Conservation (phyloP, 345 rosid species). For the Sisymbrium altissimum region DNA sequence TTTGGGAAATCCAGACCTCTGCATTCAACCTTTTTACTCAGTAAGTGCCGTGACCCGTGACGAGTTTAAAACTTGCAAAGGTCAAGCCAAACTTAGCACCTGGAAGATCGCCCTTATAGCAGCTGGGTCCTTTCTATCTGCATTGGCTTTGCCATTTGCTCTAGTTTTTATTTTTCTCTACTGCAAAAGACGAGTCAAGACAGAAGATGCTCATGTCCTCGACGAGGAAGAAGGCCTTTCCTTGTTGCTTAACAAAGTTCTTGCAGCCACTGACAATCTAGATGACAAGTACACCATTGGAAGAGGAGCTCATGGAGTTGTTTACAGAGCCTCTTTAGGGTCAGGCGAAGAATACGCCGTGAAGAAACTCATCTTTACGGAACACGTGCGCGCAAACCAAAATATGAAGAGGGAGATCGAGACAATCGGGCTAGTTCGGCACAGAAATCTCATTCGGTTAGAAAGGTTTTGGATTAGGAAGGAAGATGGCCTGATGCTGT, state of each 20-base stretch:
- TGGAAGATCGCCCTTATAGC: constrained; percentile 44
- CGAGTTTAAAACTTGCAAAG: constrained; percentile 45
- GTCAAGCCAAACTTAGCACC: constrained; percentile 34
- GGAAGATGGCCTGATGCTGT: constrained; percentile 64
- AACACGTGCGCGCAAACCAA: constrained; percentile 35
- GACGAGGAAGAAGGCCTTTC: constrained; percentile 45
- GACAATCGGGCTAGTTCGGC: constrained; percentile 61
- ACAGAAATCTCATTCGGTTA: constrained; percentile 64
- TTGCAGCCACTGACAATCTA: constrained; percentile 48
- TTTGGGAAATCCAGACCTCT: constrained; percentile 53
- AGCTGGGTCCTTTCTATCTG: constrained; percentile 33
- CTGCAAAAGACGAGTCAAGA: constrained; percentile 33
- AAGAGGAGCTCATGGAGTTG: constrained; percentile 78
- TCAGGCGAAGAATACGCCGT: constrained; percentile 51
- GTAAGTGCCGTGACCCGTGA: constrained; percentile 26
- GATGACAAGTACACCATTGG: constrained; percentile 37
- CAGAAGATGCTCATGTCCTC: constrained; percentile 36
- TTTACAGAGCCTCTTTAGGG: constrained; percentile 58
- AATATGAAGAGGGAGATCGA: constrained; percentile 66
- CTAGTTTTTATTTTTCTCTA: constrained; percentile 22
- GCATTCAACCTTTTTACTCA: constrained; percentile 44
- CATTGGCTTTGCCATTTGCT: constrained; percentile 27
- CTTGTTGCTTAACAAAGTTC: constrained; percentile 50
- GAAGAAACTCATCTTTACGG: constrained; percentile 54
- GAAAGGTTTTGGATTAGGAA: constrained; percentile 72